These are phyloP conservation scores for Hordeum vulgare DNA, from an alignment of 176 grass and related monocot species.

Conservation along the genomic window MorexV3_pseudomolecules_assembly NC_058524.1:493027668-493028167, in stretches of 20 bases:
- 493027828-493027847: not conserved
- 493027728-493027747: not conserved
- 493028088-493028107: not conserved
- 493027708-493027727: not conserved
- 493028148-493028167: too few relatives aligned
- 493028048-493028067: not conserved
- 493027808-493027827: conserved; percentile 16
- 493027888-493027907: conserved; percentile 7
- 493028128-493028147: too few relatives aligned
- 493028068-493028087: not conserved
- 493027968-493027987: not conserved
- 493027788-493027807: not conserved
- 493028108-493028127: not conserved
- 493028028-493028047: not conserved
- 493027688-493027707: too few relatives aligned
- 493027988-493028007: not conserved
- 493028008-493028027: not conserved
- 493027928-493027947: not conserved
- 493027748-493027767: not conserved
- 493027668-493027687: too few relatives aligned
- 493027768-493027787: not conserved
- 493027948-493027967: not conserved
- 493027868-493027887: conserved; percentile 15
- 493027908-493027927: not conserved
- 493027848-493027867: not conserved